phyloP scores from a whole-genome alignment of 2,329 filamentous ascomycete species.

The Colletotrichum sp. region DNA sequence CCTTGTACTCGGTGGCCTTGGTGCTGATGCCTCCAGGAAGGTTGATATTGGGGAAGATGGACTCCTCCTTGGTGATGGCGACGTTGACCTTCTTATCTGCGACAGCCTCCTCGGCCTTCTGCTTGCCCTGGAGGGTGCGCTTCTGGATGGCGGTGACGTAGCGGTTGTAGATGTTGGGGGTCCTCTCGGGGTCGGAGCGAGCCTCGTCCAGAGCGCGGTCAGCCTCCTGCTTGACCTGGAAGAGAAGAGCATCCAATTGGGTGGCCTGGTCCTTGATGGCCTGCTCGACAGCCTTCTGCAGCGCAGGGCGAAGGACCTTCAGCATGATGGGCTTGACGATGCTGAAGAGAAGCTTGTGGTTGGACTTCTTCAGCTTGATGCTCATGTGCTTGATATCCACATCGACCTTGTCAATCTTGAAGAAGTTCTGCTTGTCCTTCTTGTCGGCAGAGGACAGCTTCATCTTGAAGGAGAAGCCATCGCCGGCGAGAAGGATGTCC shows the following conservation, averaged over 20 bases:
- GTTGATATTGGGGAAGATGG: constrained; percentile 84
- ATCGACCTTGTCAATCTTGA: constrained; percentile 90
- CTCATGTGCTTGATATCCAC: constrained; percentile 82
- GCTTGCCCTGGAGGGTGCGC: constrained; percentile 75
- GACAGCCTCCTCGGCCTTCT: constrained; percentile 69
- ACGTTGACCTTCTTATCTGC: constrained; percentile 79
- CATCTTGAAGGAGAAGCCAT: constrained; percentile 90
- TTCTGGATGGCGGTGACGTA: constrained; percentile 80
- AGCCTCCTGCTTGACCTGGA: constrained; percentile 82
- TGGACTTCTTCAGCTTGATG: constrained; percentile 93
- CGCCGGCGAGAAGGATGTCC: constrained; percentile 86
- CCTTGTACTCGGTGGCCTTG: constrained; percentile 93
- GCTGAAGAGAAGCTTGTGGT: constrained; percentile 88
- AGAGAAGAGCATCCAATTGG: constrained; percentile 75
- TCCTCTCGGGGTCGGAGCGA: constrained; percentile 72
- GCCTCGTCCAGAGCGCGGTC: constrained; percentile 72
- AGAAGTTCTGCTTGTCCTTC: constrained; percentile 79
- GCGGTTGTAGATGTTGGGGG: constrained; percentile 84
- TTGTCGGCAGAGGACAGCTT: constrained; percentile 83
- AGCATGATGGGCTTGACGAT: constrained; percentile 88
- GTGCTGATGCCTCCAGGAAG: constrained; percentile 87
- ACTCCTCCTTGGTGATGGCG: constrained; percentile 86
- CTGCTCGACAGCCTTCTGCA: constrained; percentile 90
- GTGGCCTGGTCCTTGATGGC: constrained; percentile 84
- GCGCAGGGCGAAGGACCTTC: constrained; percentile 79